Percentiles rank a stretch among this genome's conserved stretches.
These are phyloP conservation scores for Penicillium frequentans DNA, from an alignment of 2,329 filamentous ascomycete genomes.

Conservation along the genomic window DNA sequence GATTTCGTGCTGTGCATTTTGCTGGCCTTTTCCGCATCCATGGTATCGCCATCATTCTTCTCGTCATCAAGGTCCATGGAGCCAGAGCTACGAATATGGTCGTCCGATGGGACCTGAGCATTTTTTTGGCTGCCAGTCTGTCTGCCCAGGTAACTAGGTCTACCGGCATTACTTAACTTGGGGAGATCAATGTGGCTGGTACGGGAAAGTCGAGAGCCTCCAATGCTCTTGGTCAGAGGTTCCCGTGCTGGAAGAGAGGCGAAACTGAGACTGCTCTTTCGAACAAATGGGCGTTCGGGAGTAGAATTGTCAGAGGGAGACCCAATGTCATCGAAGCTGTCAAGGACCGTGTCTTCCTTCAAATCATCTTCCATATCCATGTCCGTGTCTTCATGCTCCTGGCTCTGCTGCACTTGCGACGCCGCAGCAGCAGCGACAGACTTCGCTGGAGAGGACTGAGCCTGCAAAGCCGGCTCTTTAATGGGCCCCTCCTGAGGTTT, in stretches of 20 bases:
- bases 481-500: conserved; percentile 7
- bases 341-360: conserved; percentile 34
- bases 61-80: conserved; percentile 55
- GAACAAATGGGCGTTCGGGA: conserved; percentile 64
- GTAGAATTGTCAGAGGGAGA: conserved; percentile 50
- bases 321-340: conserved; percentile 47
- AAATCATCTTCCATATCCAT: conserved; percentile 21
- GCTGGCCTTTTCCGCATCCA: conserved; percentile 55
- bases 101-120: conserved; percentile 34
- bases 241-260: conserved; percentile 89
- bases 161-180: conserved; percentile 45
- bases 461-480: conserved; percentile 8
- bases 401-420: neutral
- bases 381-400: conserved; percentile 9
- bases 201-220: conserved; percentile 65
- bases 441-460: conserved; percentile 19
- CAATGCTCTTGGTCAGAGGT: conserved; percentile 81
- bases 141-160: conserved; percentile 71
- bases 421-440: conserved; percentile 1
- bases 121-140: conserved; percentile 63
- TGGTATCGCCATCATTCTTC: conserved; percentile 48
- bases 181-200: conserved; percentile 73
- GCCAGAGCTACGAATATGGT: conserved; percentile 48
- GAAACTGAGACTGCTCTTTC: conserved; percentile 95
- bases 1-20: conserved; percentile 79